phyloP scores from a whole-genome alignment of 78 protist species.

The Isochrysis galbana region DNA sequence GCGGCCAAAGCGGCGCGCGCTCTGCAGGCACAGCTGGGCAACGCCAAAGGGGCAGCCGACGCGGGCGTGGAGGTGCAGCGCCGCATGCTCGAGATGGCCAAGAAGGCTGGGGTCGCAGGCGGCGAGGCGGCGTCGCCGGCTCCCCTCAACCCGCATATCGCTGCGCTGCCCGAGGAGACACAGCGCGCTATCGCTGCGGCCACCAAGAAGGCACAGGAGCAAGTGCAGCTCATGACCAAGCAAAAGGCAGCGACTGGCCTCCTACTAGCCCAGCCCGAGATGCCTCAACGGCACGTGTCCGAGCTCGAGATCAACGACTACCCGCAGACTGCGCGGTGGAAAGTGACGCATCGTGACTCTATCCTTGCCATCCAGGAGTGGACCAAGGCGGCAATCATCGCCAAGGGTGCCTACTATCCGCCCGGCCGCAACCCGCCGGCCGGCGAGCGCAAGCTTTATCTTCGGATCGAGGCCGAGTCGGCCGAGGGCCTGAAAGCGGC shows the following conservation, averaged over 20 bases:
- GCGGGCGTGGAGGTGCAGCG: background rate
- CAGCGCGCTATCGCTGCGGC: background rate
- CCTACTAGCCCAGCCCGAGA: background rate
- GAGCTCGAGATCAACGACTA: conserved; percentile 94
- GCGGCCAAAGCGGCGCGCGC: too few relatives aligned
- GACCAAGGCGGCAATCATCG: conserved; percentile 65
- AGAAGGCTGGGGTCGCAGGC: background rate
- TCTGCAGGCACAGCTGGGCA: too few relatives aligned
- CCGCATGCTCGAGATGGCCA: background rate
- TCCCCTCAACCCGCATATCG: background rate
- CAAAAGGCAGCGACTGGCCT: too few relatives aligned
- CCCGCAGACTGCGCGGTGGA: conserved; percentile 85
- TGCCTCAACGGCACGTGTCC: background rate
- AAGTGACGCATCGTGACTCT: conserved; percentile 63
- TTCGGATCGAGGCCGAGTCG: conserved; percentile 70
- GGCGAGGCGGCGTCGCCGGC: background rate
- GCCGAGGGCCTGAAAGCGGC: background rate
- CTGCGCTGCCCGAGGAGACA: background rate
- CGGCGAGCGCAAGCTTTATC: conserved; percentile 80
- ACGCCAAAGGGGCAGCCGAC: too few relatives aligned
- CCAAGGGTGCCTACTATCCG: conserved; percentile 73
- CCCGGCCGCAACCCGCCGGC: conserved; percentile 65
- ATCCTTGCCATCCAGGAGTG: conserved; percentile 56
- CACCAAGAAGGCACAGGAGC: background rate
- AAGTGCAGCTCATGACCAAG: background rate